Base-by-base conservation (phyloP, 768 basidiomycete genomes). In the Podaxis rugospora region DNA sequence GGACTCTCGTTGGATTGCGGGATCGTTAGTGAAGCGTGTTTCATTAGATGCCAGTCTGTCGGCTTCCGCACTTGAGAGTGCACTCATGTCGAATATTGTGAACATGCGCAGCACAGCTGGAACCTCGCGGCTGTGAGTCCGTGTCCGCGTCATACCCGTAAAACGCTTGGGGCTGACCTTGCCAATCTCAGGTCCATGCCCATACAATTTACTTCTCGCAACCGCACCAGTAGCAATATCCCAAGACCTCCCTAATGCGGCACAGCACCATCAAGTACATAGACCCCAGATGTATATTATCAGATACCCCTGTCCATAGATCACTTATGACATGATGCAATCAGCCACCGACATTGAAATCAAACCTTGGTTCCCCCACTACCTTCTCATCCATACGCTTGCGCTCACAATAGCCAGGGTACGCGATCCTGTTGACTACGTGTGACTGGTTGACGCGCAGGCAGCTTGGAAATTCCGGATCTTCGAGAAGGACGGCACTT, bases 51-150 rank as follows among this genome's bases (percentile, higher is more conserved):
- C 84, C 10, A 90, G 89, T 69, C 71, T 93, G 40, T 92, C 90
- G 16, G 84, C 84, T 5, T 92, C 91, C 42, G 91, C 87, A 3
- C 69, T 94, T 63, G 91, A 92, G 69, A 93, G 91, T 65, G 90
- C 90, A 0, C 71, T 91, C 50, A 76, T 88, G 73, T 93, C 90
- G 2, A 91, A 92, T 69, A 84, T 87, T 59, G 36, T 50, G n/a
- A 36, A 21, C 5, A 59, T 51, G 37, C 83, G 83, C 16, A 82
- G 81, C 14, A 53, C 52, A 18, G 35, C 56, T 2, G 80, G 80
- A 42, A 81, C 85, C 2, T 91, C 91, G 10, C 83, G 85, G 60
- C 69, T 90, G 91, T 93, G 67, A 76, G 42, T 18, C 14, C 18
- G 4, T 18, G 42, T 18, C 14, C 18, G 0, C 9, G 42, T 1